A percentile compares a stretch with the other conserved stretches of the same genome.
These are phyloP conservation scores for Yarrowia divulgata DNA, from an alignment of 805 yeast genomes.

Conservation along the genomic window DNA sequence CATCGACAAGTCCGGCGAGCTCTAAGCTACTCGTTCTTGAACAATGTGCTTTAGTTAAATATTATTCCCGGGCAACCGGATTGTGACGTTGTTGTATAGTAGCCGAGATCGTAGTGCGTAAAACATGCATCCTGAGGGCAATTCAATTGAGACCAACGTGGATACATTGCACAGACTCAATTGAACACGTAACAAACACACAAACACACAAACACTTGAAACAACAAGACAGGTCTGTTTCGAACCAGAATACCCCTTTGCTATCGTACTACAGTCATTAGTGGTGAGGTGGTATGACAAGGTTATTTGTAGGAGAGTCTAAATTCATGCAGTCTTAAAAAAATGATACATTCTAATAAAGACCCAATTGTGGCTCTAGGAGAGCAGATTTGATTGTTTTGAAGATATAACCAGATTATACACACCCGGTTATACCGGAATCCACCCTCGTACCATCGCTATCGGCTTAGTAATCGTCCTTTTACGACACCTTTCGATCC, in stretches of 20 bases:
- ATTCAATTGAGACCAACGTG: no score
- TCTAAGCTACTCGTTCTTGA: constrained; percentile 43
- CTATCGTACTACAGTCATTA: no score
- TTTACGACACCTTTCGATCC: neutral
- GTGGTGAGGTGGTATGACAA: neutral
- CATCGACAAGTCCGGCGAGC: constrained; percentile 70
- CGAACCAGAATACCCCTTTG: no score
- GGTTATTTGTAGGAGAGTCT: neutral
- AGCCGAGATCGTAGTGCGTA: no score
- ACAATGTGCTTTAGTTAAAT: neutral
- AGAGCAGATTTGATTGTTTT: neutral
- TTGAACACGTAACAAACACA: no score
- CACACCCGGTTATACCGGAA: no score
- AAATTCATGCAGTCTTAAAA: neutral
- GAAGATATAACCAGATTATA: neutral
- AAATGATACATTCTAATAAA: neutral
- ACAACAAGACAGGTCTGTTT: no score
- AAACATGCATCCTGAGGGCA: no score
- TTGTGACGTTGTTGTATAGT: neutral
- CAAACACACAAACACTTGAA: no score
- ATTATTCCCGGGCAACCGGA: neutral
- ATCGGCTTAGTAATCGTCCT: neutral
- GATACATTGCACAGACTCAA: no score
- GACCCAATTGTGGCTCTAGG: neutral
- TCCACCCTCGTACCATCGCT: neutral